A percentile compares a stretch with the other conserved stretches of the same genome.
Evolutionary conservation across 305 asterid genomes (phyloP).

Genomic region (Petunia hybrid): DNA sequence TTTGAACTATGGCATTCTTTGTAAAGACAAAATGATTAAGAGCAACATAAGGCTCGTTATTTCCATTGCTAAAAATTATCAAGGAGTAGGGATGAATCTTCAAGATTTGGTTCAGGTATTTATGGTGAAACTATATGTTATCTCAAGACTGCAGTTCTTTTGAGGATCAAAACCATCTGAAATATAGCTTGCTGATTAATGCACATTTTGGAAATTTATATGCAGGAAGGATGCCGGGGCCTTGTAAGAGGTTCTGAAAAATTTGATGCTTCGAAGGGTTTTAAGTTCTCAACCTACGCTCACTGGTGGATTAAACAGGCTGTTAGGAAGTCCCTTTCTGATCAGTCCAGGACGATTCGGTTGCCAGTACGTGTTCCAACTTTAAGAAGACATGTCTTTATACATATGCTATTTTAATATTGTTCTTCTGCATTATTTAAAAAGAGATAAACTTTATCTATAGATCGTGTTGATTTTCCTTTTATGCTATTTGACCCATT

Average conservation of each 20-base stretch:
- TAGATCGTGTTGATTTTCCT: neutral
- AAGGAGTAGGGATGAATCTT: slow-evolving; percentile 91
- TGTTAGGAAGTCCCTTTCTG: slow-evolving; percentile 90
- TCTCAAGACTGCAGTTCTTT: neutral
- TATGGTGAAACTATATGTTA: neutral
- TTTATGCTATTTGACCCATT: neutral
- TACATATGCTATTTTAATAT: neutral
- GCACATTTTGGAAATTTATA: slow-evolving; percentile 36
- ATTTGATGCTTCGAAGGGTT: slow-evolving; percentile 93
- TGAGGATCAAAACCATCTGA: slow-evolving; percentile 3
- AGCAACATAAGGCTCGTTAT: slow-evolving; percentile 92
- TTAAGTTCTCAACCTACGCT: slow-evolving; percentile 97
- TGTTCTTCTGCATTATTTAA: slow-evolving; percentile 6
- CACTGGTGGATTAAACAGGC: slow-evolving; percentile 99
- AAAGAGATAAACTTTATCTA: neutral
- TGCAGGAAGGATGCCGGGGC: slow-evolving; percentile 98
- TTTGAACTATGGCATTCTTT: slow-evolving; percentile 66
- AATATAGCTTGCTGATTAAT: neutral
- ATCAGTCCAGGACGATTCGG: slow-evolving; percentile 87
- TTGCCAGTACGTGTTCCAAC: slow-evolving; percentile 67
- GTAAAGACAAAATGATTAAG: slow-evolving; percentile 93
- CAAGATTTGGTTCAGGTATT: slow-evolving; percentile 97
- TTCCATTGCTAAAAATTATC: slow-evolving; percentile 94
- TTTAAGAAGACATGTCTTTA: neutral
- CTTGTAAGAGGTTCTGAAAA: slow-evolving; percentile 94